Percentiles rank a stretch among this genome's conserved stretches.
phyloP scores from a whole-genome alignment of 768 basidiomycete species.

The Boletus vinaceobasis region DNA sequence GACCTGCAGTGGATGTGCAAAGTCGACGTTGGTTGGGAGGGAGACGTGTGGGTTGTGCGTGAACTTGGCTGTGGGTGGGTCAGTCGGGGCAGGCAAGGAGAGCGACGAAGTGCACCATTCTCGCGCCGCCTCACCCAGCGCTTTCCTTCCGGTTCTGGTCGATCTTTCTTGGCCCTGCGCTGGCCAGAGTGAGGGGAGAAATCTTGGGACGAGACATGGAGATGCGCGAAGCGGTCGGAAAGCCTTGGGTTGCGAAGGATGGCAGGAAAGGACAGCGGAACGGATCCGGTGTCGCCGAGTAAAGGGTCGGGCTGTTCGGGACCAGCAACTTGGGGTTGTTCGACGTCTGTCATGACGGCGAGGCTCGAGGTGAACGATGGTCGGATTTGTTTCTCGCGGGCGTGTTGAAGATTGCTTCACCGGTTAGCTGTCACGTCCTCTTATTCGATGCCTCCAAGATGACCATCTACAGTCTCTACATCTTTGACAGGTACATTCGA shows the following conservation, averaged over 20 bases:
- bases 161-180: constrained; percentile 39
- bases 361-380: not conserved
- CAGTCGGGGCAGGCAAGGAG: not conserved
- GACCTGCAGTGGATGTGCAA: constrained; percentile 41
- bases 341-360: constrained; percentile 8
- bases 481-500: constrained; percentile 71
- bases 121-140: constrained; percentile 74
- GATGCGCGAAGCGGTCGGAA: constrained; percentile 50
- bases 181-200: not conserved
- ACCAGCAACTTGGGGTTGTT: not conserved
- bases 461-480: constrained; percentile 92
- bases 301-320: not conserved
- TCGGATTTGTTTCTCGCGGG: not conserved
- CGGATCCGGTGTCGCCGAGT: constrained; percentile 20
- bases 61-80: constrained; percentile 53
- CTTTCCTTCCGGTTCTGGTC: constrained; percentile 71
- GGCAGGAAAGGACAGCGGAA: constrained; percentile 70
- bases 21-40: constrained; percentile 57
- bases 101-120: constrained; percentile 50
- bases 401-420: too few relatives aligned
- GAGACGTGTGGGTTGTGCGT: constrained; percentile 70
- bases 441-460: constrained; percentile 34
- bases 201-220: constrained; percentile 29
- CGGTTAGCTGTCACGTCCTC: too few relatives aligned
- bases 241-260: constrained; percentile 60